Base-by-base conservation (phyloP, 2,329 filamentous ascomycete genomes). In the Xylariaceae sp. region DNA sequence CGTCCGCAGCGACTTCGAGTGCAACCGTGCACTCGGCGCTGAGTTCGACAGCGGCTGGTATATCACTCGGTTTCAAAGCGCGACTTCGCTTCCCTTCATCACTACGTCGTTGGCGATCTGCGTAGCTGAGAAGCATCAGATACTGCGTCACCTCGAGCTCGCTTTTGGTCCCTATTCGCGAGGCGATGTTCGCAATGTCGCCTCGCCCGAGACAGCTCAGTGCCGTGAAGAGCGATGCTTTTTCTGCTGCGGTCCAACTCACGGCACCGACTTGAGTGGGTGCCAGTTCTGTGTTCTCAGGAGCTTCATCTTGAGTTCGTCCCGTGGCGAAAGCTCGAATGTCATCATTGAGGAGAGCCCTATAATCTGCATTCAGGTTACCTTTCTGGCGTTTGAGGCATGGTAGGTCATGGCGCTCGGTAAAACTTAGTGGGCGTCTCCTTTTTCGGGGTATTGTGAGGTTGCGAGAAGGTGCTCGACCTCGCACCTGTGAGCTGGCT, bases 1-100 rank as follows among this genome's bases (percentile, higher is more conserved):
- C 77, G 58, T 90, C 86, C 0, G 86, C 89, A 16, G 83, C 83
- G 55, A 78, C 69, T 47, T 95, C 88, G 7, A 96, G 76, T 5
- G 80, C 77, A 7, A 73, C 69, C 59, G 81, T 84, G 62, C 88
- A 89, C 51, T 83, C 79, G 18, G 76, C 71, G 60, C 84, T 82
- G 22, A 96, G 70, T 66, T 97, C 90, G 1, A 80, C 64, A 0
- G 92, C 91, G 2, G 89, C 84, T 1, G 87, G 86, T 1, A 90
- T 72, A 49, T 90, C 83, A 11, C 74, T 72, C 48, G 77, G 66
- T 22, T 73, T 68, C 31, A 82, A 57, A 22, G 67, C 59, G 6
- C 69, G 63, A 40, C 67, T 62, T 17, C 50, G 47, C 53, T 65
- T 59, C 28, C 47, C 66, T 10, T 61, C 57, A 44, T 66, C 60